These are phyloP conservation scores for Hortiboletus flavorubellus DNA, from an alignment of 768 basidiomycete genomes.

Conservation along the genomic window DNA sequence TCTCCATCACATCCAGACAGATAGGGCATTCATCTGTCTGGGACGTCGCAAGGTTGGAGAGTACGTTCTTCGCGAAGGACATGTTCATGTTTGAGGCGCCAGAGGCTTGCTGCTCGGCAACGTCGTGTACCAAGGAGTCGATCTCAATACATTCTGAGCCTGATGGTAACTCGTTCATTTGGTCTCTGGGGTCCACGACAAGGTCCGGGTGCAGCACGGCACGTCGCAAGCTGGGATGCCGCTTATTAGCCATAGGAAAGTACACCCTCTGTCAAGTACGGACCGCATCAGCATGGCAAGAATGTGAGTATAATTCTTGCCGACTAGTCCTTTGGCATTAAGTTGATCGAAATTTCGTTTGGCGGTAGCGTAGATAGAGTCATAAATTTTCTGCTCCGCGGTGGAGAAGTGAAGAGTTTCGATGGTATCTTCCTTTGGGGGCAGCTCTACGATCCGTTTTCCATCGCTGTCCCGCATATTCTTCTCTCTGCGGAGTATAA, in stretches of 20 bases:
- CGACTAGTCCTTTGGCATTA: constrained; percentile 71
- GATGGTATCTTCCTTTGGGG: constrained; percentile 73
- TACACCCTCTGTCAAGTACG: constrained; percentile 16
- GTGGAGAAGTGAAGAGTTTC: constrained; percentile 79
- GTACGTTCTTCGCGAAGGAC: constrained; percentile 59
- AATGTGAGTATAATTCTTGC: constrained; percentile 82
- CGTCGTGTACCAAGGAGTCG: constrained; percentile 54
- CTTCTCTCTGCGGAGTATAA: constrained; percentile 88
- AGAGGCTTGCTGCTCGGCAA: constrained; percentile 37
- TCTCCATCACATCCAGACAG: constrained; percentile 76
- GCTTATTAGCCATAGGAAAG: constrained; percentile 3
- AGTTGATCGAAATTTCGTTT: constrained; percentile 80
- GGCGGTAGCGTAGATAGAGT: constrained; percentile 76
- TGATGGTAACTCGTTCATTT: constrained; percentile 34
- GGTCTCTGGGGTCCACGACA: constrained; percentile 55
- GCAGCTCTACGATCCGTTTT: constrained; percentile 83
- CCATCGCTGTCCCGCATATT: constrained; percentile 86
- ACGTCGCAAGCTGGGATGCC: constrained; percentile 64
- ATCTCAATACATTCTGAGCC: constrained; percentile 45
- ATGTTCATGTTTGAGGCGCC: constrained; percentile 35
- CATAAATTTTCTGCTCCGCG: constrained; percentile 83
- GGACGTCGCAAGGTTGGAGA: constrained; percentile 51
- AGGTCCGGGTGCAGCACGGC: constrained; percentile 90
- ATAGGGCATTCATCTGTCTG: constrained; percentile 75
- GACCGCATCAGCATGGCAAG: constrained; percentile 95